Base-by-base conservation (phyloP, 805 yeast species). In the Nakazawaea peltata region DNA sequence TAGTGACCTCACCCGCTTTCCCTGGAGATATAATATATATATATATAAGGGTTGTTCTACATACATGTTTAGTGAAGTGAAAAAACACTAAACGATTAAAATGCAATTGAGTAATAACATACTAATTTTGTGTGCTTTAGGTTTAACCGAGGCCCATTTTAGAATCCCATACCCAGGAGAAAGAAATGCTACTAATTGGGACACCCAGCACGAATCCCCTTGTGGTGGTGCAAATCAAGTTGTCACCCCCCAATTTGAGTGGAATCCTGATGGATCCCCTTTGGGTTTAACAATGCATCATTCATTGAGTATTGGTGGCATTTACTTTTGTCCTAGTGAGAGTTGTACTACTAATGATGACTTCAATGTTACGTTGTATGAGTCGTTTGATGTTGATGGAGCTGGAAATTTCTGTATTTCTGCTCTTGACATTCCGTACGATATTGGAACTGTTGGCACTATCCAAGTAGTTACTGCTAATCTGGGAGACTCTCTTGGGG, bases 211-310 rank as follows among this genome's bases (percentile, higher is more conserved):
- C 3, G 38, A 38, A 11, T 49, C 46, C 5, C 58, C 57, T 14
- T 54, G 59, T 44, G 59, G 57, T 25, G 58, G 58, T n/a, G 44
- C 28, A 26, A 47, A 53, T 33, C 4, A 17, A 3, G 44, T 43
- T 26, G 55, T 49, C n/a, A 17, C 31, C 23, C 55, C 59, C 28
- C 45, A 57, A 40, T 54, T 27, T 22, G 28, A 42, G 23, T 54
- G 57, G 57, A 54, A 50, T 31, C 53, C 56, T n/a, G 27, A 39
- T 3, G 58, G 59, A 4, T 54, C 58, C 4, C 58, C 59, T 19
- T 9, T 54, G 16, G 57, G 50, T 18, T 14, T 51, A 5, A 31
- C 32, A 19, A 33, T 42, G 40, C 44, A 42, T 33, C 59, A 53
- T 38, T 6, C 23, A 3, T 22, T 28, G 7, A 32, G 53, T 10